These are phyloP conservation scores for Pichia sp. DNA, from an alignment of 1,139 yeast genomes.

Conservation along the genomic window DNA sequence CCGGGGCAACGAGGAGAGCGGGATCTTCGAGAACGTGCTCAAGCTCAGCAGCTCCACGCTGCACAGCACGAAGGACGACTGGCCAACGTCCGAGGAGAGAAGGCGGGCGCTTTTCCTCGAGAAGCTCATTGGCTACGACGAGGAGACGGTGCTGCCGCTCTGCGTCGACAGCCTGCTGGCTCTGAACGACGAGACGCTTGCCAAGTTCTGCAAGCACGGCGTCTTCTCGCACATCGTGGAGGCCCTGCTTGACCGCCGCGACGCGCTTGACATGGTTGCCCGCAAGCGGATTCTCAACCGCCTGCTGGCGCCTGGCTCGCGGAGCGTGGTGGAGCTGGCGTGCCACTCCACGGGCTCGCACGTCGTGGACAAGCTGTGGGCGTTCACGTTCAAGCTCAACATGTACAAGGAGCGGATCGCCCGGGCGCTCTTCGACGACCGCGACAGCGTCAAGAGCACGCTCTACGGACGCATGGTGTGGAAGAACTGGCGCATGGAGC, in stretches of 20 bases:
- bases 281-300: constrained; percentile 67
- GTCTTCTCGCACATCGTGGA: constrained; percentile 86
- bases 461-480: constrained; percentile 87
- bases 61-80: constrained; percentile 77
- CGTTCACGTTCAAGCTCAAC: constrained; percentile 68
- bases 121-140: constrained; percentile 61
- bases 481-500: constrained; percentile 91
- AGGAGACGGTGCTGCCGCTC: constrained; percentile 47
- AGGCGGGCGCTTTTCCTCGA: constrained; percentile 73
- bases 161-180: constrained; percentile 59
- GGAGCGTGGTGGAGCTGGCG: constrained; percentile 49
- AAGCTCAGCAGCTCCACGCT: constrained; percentile 64
- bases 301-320: constrained; percentile 38
- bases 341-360: constrained; percentile 92
- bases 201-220: constrained; percentile 79
- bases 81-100: constrained; percentile 91
- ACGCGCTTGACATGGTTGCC: constrained; percentile 49
- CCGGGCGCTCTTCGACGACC: constrained; percentile 54
- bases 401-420: constrained; percentile 87
- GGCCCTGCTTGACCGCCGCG: constrained; percentile 44
- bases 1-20: constrained; percentile 41
- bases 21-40: constrained; percentile 62
- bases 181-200: constrained; percentile 36
- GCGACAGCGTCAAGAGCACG: constrained; percentile 73
- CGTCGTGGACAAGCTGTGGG: constrained; percentile 80